Percentiles rank a stretch among this genome's conserved stretches.
phyloP scores from a whole-genome alignment of 2,329 filamentous ascomycete species.

The Malbranchea cinnamomea region DNA sequence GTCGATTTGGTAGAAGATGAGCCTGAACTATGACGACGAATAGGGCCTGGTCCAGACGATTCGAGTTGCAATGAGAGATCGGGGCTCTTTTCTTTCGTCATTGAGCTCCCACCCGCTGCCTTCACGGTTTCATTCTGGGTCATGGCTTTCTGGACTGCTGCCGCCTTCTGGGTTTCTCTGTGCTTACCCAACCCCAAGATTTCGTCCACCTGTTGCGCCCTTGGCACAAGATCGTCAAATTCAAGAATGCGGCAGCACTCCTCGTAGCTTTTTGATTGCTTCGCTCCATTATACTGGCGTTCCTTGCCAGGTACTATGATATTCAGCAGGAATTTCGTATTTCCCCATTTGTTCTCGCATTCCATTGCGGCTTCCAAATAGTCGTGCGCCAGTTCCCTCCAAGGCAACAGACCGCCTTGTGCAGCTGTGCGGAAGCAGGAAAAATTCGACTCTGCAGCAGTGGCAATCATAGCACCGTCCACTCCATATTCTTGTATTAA shows the following conservation, averaged over 20 bases:
- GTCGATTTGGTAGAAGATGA: neutral
- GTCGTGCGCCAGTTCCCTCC: constrained; percentile 61
- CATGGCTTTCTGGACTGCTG: constrained; percentile 8
- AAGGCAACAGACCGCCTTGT: constrained; percentile 56
- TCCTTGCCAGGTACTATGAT: constrained; percentile 77
- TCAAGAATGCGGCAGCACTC: constrained; percentile 52
- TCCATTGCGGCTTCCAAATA: constrained; percentile 62
- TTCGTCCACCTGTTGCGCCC: constrained; percentile 51
- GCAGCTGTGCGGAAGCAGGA: constrained; percentile 62
- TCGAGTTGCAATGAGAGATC: neutral
- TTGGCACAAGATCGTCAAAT: constrained; percentile 46
- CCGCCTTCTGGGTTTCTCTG: constrained; percentile 1
- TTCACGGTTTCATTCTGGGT: constrained; percentile 8
- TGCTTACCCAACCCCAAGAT: constrained; percentile 31
- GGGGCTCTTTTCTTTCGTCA: neutral
- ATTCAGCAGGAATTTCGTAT: constrained; percentile 80
- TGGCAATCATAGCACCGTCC: constrained; percentile 95
- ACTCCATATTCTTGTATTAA: constrained; percentile 68
- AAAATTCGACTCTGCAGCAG: constrained; percentile 77
- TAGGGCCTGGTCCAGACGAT: neutral
- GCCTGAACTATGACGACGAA: neutral
- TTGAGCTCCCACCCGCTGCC: constrained; percentile 4
- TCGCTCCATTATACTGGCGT: constrained; percentile 46
- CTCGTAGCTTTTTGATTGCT: constrained; percentile 53
- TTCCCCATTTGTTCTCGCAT: constrained; percentile 73